Evolutionary conservation across 208 protist species (phyloP).

Genomic region (Herpetomonas tarakana): DNA sequence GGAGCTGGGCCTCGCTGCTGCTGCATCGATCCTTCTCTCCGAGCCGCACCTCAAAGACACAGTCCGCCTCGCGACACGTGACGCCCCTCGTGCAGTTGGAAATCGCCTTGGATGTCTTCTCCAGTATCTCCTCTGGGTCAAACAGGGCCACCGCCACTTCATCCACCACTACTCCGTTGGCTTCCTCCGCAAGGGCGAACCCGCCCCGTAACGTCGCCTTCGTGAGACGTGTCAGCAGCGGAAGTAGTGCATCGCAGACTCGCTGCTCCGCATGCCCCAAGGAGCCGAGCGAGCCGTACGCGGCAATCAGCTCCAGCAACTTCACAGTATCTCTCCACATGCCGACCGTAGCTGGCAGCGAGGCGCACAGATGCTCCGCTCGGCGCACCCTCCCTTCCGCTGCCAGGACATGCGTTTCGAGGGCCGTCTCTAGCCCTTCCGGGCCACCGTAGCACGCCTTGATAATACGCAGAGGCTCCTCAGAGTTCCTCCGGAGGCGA

Average conservation of each 20-base stretch:
- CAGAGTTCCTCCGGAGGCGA: background rate
- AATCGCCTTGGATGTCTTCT: constrained; percentile 18
- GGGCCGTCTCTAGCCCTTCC: constrained; percentile 12
- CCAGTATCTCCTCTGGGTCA: constrained; percentile 22
- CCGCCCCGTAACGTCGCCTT: constrained; percentile 20
- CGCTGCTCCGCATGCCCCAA: constrained; percentile 21
- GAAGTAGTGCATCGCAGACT: constrained; percentile 28
- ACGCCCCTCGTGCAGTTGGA: constrained; percentile 41
- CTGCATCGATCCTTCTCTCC: background rate
- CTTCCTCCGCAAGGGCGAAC: constrained; percentile 4
- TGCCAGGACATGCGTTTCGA: constrained; percentile 18
- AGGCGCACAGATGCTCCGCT: background rate
- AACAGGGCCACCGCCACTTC: background rate
- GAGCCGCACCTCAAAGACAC: constrained; percentile 18
- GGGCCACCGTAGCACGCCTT: constrained; percentile 22
- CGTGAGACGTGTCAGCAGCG: constrained; percentile 30
- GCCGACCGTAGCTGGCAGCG: background rate
- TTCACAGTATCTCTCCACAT: constrained; percentile 11
- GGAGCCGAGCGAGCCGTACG: constrained; percentile 29
- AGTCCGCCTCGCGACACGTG: constrained; percentile 31
- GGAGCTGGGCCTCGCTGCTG: background rate
- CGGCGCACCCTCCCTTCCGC: constrained; percentile 12
- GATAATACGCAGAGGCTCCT: constrained; percentile 4
- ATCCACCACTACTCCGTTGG: background rate
- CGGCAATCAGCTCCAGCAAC: constrained; percentile 21